These are phyloP conservation scores for Lantana camara DNA, from an alignment of 257 asterid species.

Conservation along the genomic window DNA sequence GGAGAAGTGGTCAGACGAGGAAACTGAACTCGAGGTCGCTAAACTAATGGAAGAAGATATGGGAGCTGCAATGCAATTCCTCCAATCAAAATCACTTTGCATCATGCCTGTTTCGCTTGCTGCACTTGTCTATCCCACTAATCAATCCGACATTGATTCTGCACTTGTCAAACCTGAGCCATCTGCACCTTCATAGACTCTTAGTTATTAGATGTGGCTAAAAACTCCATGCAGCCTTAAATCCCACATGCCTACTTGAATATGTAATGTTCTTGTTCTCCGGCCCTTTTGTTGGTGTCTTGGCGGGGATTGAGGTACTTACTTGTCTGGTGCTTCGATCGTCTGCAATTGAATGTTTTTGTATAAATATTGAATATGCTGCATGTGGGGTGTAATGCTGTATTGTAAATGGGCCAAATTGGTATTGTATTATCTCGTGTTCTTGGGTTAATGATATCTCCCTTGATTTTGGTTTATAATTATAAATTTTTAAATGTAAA, in stretches of 20 bases:
- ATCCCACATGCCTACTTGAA: conserved; percentile 28
- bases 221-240: conserved; percentile 37
- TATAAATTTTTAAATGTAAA: conserved; percentile 14
- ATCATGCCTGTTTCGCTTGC: conserved; percentile 76
- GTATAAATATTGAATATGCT: conserved; percentile 5
- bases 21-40: conserved; percentile 62
- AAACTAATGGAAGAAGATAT: conserved; percentile 68
- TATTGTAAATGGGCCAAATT: conserved; percentile 17
- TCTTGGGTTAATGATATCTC: conserved; percentile 19
- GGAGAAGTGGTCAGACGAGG: conserved; percentile 71
- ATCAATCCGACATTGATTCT: conserved; percentile 42
- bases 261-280: not conserved
- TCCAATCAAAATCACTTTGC: conserved; percentile 68
- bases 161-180: conserved; percentile 54
- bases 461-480: conserved; percentile 30
- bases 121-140: conserved; percentile 56
- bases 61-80: conserved; percentile 70
- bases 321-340: too few species aligned
- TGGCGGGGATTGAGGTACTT: conserved; percentile 29
- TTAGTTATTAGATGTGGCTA: conserved; percentile 38
- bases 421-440: conserved; percentile 9
- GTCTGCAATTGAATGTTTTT: conserved; percentile 8
- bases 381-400: not conserved
- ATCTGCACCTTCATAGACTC: conserved; percentile 42
- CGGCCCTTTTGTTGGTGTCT: conserved; percentile 25